Evolutionary conservation across 139 green algal species (phyloP).

Genomic region (Chlamydomonas urium): DNA sequence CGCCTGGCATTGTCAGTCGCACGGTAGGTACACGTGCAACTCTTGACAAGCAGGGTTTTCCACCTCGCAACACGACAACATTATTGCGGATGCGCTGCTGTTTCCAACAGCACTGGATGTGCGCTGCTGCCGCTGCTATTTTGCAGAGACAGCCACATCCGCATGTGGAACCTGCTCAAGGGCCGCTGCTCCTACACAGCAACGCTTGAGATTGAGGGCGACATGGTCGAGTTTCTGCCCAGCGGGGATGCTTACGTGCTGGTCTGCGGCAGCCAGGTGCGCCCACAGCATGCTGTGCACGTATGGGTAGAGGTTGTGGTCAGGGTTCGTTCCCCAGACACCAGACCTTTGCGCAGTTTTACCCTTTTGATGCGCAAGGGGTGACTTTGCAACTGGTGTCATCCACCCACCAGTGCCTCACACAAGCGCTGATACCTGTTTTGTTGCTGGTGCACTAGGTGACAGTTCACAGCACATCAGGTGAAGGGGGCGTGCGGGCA

Average conservation of each 20-base stretch:
- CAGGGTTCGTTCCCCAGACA: no score
- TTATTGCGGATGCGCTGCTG: no score
- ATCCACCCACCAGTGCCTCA: no score
- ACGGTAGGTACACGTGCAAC: conserved; percentile 8
- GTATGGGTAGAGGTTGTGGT: no score
- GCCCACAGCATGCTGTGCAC: background rate
- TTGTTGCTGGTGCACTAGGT: no score
- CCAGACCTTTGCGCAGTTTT: no score
- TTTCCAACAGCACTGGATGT: no score
- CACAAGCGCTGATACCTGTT: no score
- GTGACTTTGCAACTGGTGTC: no score
- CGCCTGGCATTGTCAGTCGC: conserved; percentile 68
- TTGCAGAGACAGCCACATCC: conserved; percentile 58
- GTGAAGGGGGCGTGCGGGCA: conserved; percentile 9
- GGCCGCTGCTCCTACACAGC: conserved; percentile 57
- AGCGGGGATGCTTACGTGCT: conserved; percentile 49
- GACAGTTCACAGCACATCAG: conserved; percentile 15
- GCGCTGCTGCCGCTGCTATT: background rate
- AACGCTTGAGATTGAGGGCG: conserved; percentile 48
- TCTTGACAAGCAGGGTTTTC: no score
- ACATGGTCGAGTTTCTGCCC: conserved; percentile 44
- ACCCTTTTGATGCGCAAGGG: no score
- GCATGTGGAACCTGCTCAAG: conserved; percentile 82
- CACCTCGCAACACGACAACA: no score
- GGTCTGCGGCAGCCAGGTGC: conserved; percentile 37